Evolutionary conservation across 164 flowering plant species (phyloP), one percentile per base, ranked within the genome.

Genomic region (Malania oleifera): DNA sequence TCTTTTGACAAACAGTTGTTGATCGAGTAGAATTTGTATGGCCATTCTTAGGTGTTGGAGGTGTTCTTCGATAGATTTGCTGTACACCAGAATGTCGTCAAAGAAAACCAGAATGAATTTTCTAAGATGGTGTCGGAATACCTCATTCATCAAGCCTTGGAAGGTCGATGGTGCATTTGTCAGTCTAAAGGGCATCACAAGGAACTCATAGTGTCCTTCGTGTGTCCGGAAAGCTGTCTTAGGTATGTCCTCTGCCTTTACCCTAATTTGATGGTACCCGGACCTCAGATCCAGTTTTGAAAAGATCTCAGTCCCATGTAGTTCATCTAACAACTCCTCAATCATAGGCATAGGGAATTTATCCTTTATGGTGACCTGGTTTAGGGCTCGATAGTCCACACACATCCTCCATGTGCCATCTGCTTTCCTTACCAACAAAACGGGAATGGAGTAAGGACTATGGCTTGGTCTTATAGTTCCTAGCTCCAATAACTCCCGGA

Each of bases 141-240:
- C 24, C 15, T 34, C 41, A 47, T 59, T 65, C 63, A 65, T 59
- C 0, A 28, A 10, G 10, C 45, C 5, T 53, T 65, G 69, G 34
- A 65, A 65, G 2, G 63, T 58, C 0, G 43, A 20, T 1, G 63
- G 63, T 0, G 63, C 69, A 44, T 65, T 65, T 0, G 37, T 22
- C 0, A 65, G 17, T 1, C 63, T 60, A 54, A 65, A 59, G 0
- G 68, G 62, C 57, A 65, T 57, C 0, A 66, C 56, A 10, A 60
- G 17, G 44, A 60, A 67, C 14, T 48, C 52, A 26, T 54, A 67
- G 20, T 67, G 70, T 0, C 57, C 61, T 13, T 56, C 9, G 22
- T 29, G 56, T 0, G 56, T 67, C 5, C 44, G 17, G 22, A 67
- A 60, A 0, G 61, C 43, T 17, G 62, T 67, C 11, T 67, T 67